These are phyloP conservation scores for Auricularia sp. DNA, from an alignment of 768 basidiomycete species.

Conservation along the genomic window DNA sequence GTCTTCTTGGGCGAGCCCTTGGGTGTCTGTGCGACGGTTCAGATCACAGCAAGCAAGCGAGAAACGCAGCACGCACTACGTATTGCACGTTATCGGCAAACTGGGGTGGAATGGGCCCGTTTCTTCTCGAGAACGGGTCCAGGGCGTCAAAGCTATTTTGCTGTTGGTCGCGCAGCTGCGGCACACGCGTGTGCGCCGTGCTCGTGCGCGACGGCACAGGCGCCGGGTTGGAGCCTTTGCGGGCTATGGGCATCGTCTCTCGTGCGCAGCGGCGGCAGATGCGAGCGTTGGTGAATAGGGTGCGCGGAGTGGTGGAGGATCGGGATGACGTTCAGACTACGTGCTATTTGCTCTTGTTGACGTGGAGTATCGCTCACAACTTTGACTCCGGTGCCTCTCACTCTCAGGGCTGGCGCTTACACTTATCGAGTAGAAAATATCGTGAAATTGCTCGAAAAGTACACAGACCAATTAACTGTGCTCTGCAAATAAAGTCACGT, in stretches of 20 bases:
- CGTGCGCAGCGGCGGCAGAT: no score
- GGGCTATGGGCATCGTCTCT: not conserved
- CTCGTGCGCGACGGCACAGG: slow-evolving; percentile 1
- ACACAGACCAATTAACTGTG: no score
- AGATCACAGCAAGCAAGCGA: not conserved
- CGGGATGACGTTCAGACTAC: no score
- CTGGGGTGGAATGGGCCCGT: not conserved
- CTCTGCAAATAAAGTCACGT: no score
- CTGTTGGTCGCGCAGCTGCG: not conserved
- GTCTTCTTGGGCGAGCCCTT: not conserved
- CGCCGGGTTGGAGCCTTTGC: not conserved
- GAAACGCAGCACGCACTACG: not conserved
- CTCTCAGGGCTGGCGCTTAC: no score
- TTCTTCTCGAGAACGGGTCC: not conserved
- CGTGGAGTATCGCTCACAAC: no score
- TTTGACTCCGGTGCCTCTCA: no score
- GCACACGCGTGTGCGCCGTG: not conserved
- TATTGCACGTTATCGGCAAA: not conserved
- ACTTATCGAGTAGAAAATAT: no score
- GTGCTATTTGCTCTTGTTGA: no score
- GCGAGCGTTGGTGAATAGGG: no score
- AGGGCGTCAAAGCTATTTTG: not conserved
- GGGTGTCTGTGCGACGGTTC: not conserved
- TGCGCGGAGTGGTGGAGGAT: no score
- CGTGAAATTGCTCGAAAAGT: no score